These are phyloP conservation scores for Suhomyces wounanorum DNA, from an alignment of 1,139 yeast genomes.

Conservation along the genomic window DNA sequence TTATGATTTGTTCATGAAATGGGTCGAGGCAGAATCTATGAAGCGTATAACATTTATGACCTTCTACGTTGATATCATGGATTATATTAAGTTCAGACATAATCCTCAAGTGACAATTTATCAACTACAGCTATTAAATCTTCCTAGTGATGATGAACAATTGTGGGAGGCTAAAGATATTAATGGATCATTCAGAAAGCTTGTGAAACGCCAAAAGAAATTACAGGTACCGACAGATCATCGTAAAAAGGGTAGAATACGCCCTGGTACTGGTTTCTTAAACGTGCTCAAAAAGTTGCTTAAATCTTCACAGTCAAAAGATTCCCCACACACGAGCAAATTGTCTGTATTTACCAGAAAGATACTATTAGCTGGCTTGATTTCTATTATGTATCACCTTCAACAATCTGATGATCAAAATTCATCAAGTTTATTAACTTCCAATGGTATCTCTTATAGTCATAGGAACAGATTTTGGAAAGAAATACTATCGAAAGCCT, in stretches of 20 bases:
- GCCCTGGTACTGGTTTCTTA: conserved; percentile 36
- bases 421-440: conserved; percentile 44
- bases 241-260: conserved; percentile 17
- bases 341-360: conserved; percentile 57
- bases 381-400: conserved; percentile 71
- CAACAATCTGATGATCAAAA: conserved; percentile 70
- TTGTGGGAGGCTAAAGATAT: conserved; percentile 63
- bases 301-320: conserved; percentile 21
- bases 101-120: conserved; percentile 66
- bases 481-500: conserved; percentile 22
- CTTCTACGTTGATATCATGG: conserved; percentile 75
- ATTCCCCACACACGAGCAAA: conserved; percentile 14
- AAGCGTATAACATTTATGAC: conserved; percentile 80
- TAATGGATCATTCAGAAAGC: conserved; percentile 42
- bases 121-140: conserved; percentile 64
- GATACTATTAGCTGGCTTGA: conserved; percentile 67
- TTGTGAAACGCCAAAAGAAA: conserved; percentile 42
- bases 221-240: conserved; percentile 22
- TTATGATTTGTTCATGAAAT: conserved; percentile 41
- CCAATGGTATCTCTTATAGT: conserved; percentile 20
- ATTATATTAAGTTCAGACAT: conserved; percentile 81
- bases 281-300: conserved; percentile 38
- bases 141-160: conserved; percentile 75
- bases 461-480: conserved; percentile 23
- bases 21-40: conserved; percentile 79